A percentile compares a stretch with the other conserved stretches of the same genome.
These are phyloP conservation scores for Spatholobus suberectus DNA, from an alignment of 306 rosid genomes.

Conservation along the genomic window DNA sequence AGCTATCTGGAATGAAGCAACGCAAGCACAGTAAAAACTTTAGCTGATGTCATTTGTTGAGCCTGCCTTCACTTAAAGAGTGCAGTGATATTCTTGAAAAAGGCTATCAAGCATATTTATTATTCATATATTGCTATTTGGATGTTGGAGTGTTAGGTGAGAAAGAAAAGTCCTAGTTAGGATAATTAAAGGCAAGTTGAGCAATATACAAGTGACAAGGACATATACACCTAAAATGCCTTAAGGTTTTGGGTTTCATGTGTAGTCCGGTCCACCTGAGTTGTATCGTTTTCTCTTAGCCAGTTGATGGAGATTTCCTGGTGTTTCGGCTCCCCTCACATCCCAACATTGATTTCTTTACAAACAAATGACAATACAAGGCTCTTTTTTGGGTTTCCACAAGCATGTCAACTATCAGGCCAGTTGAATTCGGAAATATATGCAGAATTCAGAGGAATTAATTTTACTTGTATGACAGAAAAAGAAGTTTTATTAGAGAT, in stretches of 20 bases:
- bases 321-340: not conserved
- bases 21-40: not conserved
- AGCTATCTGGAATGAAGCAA: not conserved
- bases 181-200: not conserved
- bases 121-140: not conserved
- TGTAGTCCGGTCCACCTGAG: not conserved
- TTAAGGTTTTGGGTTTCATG: not conserved
- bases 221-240: not conserved
- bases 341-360: not conserved
- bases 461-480: not conserved
- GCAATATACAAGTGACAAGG: not conserved
- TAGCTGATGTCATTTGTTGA: not conserved
- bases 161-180: not conserved
- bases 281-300: not conserved
- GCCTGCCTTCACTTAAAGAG: not conserved
- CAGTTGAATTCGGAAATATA: not conserved
- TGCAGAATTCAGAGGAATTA: not conserved
- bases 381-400: not conserved
- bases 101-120: not conserved
- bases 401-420: not conserved
- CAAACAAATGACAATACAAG: not conserved
- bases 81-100: slow-evolving; percentile 10
- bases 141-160: not conserved
- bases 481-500: not conserved
- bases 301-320: not conserved